phyloP scores from a whole-genome alignment of 164 flowering plant species.

The Nymphaea colorata region DNA sequence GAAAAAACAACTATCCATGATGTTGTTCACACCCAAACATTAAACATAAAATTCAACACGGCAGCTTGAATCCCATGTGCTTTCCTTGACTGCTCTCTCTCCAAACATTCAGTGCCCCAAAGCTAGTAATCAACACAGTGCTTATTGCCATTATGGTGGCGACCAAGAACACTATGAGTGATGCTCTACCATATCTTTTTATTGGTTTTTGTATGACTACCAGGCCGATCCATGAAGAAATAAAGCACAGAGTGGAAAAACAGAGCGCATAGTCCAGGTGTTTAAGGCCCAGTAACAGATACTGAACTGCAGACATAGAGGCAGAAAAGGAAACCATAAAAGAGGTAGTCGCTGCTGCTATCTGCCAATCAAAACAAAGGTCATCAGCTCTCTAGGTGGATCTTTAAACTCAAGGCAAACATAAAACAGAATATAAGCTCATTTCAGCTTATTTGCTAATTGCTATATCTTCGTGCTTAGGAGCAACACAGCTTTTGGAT shows the following conservation, averaged over 20 bases:
- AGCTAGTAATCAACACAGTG: slow-evolving; percentile 42
- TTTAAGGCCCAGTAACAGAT: slow-evolving; percentile 46
- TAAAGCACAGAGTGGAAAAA: slow-evolving; percentile 31
- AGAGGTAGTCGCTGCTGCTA: slow-evolving; percentile 63
- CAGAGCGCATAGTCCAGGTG: slow-evolving; percentile 23
- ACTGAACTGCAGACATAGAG: slow-evolving; percentile 59
- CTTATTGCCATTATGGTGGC: slow-evolving; percentile 53
- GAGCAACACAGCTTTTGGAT: too few relatives aligned
- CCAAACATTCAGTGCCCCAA: slow-evolving; percentile 43
- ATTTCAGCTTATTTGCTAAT: too few relatives aligned
- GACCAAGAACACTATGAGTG: slow-evolving; percentile 61
- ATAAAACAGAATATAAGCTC: too few relatives aligned
- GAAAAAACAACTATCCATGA: too few relatives aligned
- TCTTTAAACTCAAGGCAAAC: too few relatives aligned
- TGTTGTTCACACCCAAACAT: too few relatives aligned
- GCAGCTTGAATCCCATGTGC: slow-evolving; percentile 49
- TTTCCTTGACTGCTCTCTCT: slow-evolving; percentile 28
- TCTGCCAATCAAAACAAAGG: slow-evolving; percentile 20
- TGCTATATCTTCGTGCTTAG: too few relatives aligned
- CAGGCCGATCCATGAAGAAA: slow-evolving; percentile 42
- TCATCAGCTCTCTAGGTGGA: too few relatives aligned
- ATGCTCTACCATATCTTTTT: slow-evolving; percentile 35
- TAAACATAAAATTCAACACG: slow-evolving; percentile 21
- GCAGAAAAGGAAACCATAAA: slow-evolving; percentile 73
- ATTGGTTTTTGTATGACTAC: slow-evolving; percentile 35